These are phyloP conservation scores for Heritiera littoralis DNA, from an alignment of 345 rosid species.

Conservation along the genomic window DNA sequence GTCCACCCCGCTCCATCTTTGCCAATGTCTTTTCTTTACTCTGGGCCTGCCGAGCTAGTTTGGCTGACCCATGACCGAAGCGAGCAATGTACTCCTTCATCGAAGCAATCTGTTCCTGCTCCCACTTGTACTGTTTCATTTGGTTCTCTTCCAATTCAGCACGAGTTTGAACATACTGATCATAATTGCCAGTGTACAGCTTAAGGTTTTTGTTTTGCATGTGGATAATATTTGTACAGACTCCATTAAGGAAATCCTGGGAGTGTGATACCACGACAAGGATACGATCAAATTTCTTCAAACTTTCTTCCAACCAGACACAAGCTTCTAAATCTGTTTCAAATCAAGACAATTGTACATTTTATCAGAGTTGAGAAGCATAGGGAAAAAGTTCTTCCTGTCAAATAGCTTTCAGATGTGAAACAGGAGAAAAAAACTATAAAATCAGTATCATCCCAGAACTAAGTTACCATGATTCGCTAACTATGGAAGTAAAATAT, in stretches of 20 bases:
- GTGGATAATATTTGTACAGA: constrained; percentile 95
- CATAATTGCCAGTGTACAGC: constrained; percentile 85
- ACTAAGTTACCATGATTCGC: neutral
- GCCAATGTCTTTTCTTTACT: constrained; percentile 99
- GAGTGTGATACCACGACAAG: constrained; percentile 96
- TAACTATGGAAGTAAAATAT: no score
- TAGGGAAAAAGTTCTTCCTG: neutral
- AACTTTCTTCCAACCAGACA: constrained; percentile 94
- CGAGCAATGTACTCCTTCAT: constrained; percentile 99
- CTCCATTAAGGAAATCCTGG: constrained; percentile 95
- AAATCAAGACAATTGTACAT: neutral
- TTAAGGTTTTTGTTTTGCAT: constrained; percentile 89
- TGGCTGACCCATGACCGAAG: constrained; percentile 98
- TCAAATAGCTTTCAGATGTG: neutral
- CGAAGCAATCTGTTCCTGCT: constrained; percentile 94
- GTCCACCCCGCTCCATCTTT: constrained; percentile 99
- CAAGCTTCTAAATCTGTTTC: constrained; percentile 94
- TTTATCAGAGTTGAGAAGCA: neutral
- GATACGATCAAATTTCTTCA: constrained; percentile 91
- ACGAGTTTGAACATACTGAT: constrained; percentile 97
- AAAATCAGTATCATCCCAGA: neutral
- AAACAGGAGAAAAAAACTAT: neutral
- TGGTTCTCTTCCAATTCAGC: constrained; percentile 94
- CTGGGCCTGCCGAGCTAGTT: constrained; percentile 98
- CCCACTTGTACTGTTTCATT: constrained; percentile 99